These are phyloP conservation scores for bread wheat (Triticum aestivum) DNA, from an alignment of 176 grass and related monocot genomes.

Conservation along the genomic window DNA sequence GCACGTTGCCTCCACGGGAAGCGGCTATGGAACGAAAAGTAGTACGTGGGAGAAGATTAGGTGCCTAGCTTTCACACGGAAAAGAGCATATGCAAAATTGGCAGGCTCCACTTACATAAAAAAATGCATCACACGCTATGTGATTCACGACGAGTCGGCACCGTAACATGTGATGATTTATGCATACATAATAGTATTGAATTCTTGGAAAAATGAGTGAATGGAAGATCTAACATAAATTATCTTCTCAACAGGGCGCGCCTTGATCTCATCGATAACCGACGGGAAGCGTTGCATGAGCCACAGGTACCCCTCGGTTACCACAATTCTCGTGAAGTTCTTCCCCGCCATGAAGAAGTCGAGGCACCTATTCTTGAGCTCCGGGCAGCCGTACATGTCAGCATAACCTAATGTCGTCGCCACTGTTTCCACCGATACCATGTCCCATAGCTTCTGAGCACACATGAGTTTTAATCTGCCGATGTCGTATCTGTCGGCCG, in stretches of 20 bases:
- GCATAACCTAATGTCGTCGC: conserved; percentile 30
- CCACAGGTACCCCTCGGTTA: conserved; percentile 26
- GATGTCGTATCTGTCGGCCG: conserved; percentile 40
- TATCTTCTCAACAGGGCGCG: background rate
- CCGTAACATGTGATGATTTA: too few relatives aligned
- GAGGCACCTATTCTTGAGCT: conserved; percentile 38
- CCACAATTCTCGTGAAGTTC: conserved; percentile 38
- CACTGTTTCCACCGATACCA: background rate
- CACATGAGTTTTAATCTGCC: conserved; percentile 48
- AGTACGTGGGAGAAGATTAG: too few relatives aligned
- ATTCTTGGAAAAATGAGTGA: too few relatives aligned
- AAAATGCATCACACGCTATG: too few relatives aligned
- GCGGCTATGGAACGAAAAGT: too few relatives aligned
- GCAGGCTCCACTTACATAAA: too few relatives aligned
- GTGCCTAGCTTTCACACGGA: too few relatives aligned
- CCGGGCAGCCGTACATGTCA: conserved; percentile 33
- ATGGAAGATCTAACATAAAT: background rate
- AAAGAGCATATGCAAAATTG: too few relatives aligned
- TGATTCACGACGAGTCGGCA: too few relatives aligned
- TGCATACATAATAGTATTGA: too few relatives aligned
- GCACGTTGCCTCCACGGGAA: too few relatives aligned
- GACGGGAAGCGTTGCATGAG: conserved; percentile 36
- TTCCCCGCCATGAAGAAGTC: conserved; percentile 25
- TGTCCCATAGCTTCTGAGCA: conserved; percentile 26
- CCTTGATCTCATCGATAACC: conserved; percentile 14